phyloP scores from a whole-genome alignment of 2,329 filamentous ascomycete genomes.

The Talaromyces amestolkiae region DNA sequence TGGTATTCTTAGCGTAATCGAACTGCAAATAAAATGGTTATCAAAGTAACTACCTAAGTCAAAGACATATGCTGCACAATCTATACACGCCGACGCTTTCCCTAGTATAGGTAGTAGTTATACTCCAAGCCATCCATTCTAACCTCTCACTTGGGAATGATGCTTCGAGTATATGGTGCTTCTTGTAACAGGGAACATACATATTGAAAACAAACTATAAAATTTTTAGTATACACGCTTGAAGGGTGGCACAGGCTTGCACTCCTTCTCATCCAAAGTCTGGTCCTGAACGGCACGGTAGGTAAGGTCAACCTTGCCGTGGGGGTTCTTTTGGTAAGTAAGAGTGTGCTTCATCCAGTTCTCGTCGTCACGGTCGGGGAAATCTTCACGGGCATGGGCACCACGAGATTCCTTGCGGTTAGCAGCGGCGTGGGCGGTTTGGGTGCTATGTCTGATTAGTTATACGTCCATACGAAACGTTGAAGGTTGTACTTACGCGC shows the following conservation, averaged over 20 bases:
- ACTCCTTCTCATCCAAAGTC: conserved; percentile 92
- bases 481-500: conserved; percentile 69
- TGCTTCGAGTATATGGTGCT: neutral
- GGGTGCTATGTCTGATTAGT: conserved; percentile 55
- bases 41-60: conserved; percentile 10
- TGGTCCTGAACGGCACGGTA: conserved; percentile 80
- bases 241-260: conserved; percentile 93
- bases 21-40: conserved; percentile 4
- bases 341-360: conserved; percentile 99
- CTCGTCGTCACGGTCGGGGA: conserved; percentile 87
- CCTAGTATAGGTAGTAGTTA: conserved; percentile 2
- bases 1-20: neutral
- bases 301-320: conserved; percentile 78
- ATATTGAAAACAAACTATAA: conserved; percentile 8
- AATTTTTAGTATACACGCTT: conserved; percentile 60
- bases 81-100: conserved; percentile 13
- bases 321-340: conserved; percentile 89
- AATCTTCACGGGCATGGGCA: conserved; percentile 96
- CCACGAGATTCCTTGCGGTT: conserved; percentile 97
- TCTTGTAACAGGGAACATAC: conserved; percentile 3
- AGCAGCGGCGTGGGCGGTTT: conserved; percentile 87
- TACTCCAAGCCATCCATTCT: conserved; percentile 6
- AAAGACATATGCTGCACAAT: conserved; percentile 17
- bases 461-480: neutral
- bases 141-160: neutral